Evolutionary conservation across 192 early-diverging fungal species (phyloP).

Genomic region (Umbelopsis sp.): DNA sequence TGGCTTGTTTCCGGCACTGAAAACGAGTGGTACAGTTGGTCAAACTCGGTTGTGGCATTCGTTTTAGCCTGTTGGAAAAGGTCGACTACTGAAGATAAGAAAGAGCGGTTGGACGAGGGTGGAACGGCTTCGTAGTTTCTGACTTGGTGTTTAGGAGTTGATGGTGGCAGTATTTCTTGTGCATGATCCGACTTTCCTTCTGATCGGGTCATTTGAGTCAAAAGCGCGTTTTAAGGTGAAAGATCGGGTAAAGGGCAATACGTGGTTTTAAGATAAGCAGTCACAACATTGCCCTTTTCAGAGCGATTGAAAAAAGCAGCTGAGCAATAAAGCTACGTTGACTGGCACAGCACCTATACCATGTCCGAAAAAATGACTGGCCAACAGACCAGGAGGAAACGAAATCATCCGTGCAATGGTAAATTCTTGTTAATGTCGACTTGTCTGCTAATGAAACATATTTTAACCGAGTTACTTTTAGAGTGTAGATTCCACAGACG

Average conservation of each 20-base stretch:
- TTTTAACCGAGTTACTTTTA: not conserved
- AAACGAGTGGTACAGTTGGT: constrained; percentile 16
- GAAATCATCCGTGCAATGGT: too few relatives aligned
- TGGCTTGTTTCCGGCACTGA: not conserved
- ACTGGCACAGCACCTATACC: too few relatives aligned
- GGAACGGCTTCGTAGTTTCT: not conserved
- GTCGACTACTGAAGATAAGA: constrained; percentile 8
- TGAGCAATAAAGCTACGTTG: too few relatives aligned
- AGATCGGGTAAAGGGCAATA: not conserved
- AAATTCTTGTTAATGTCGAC: not conserved
- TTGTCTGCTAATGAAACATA: not conserved
- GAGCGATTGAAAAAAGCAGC: too few relatives aligned
- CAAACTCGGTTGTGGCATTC: constrained; percentile 6
- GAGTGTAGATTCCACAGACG: constrained; percentile 17
- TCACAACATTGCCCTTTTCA: not conserved
- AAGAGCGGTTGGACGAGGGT: not conserved
- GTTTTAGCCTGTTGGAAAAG: constrained; percentile 16
- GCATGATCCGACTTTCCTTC: not conserved
- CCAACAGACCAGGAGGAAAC: too few relatives aligned
- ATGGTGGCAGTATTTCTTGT: not conserved
- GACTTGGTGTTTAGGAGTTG: constrained; percentile 1
- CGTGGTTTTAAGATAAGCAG: not conserved
- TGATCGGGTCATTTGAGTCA: constrained; percentile 22
- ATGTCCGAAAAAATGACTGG: too few relatives aligned
- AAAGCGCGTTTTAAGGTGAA: not conserved